Evolutionary conservation across 106 monocot species (phyloP), one percentile per base, ranked within the genome.

Genomic region (Phalaenopsis aphrodite): DNA sequence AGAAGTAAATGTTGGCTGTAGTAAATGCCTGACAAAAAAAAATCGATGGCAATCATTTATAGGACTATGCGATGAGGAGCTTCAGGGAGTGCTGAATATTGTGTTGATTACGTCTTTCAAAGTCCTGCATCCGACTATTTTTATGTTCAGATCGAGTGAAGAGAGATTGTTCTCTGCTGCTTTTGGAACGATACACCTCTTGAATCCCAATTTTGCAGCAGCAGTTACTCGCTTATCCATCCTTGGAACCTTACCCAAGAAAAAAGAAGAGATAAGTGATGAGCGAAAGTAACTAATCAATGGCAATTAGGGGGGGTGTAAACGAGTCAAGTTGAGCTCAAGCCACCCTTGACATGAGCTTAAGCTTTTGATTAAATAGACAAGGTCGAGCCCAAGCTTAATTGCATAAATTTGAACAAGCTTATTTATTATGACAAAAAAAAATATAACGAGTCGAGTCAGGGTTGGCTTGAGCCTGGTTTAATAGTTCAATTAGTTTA

Each of bases 141-240:
- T 52, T 12, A 94, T 88, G 37, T 89, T 89, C 58, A 88, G 72
- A 52, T 87, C 72, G 39, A 89, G 85, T 49, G 77, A 9, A 23
- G 10, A 46, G 3, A 94, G 85, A 24, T 61, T 38, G 68, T 88
- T 94, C 82, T 85, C 90, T 16, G 91, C 85, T 11, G 86, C 47
- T 78, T 87, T 88, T 0, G 98, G 98, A 67, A 98, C 81, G 16
- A 94, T 66, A 56, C 97, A 97, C 75, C 82, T 97, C 78, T 86
- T 94, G 85, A 92, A 97, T 9, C 97, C 97, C 80, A 97, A 55
- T 84, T 94, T 88, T 4, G 94, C 87, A 36, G 92, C 84, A 21
- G 97, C 84, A 12, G 78, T 78, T 3, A 94, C 84, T 71, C 97
- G 85, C 74, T 94, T 97, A 68, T 97, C 97, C 89, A 97, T 90